Conservation (phyloP, 805 yeast genomes). For the Millerago galiae region DNA sequence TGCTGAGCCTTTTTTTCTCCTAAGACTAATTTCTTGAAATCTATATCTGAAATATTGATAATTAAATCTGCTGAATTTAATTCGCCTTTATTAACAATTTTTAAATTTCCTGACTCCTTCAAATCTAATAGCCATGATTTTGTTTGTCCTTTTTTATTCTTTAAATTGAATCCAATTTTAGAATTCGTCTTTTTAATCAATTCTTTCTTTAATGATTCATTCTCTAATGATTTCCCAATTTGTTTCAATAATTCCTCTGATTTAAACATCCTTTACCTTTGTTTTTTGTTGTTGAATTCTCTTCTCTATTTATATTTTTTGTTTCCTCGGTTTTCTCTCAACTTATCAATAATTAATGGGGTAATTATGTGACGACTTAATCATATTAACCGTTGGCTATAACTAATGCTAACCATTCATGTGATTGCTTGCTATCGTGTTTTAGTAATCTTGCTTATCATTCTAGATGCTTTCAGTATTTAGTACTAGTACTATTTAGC, state of each 20-base stretch:
- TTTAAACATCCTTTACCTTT: constrained; percentile 39
- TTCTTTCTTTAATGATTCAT: constrained; percentile 14
- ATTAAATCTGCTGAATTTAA: constrained; percentile 52
- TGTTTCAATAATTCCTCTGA: constrained; percentile 20
- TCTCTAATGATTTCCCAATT: constrained; percentile 16
- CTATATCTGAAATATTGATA: constrained; percentile 58
- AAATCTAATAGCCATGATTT: constrained; percentile 65
- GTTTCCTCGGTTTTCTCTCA: no score
- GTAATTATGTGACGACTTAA: no score
- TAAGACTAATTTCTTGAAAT: constrained; percentile 61
- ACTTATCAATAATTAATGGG: no score
- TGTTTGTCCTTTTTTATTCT: constrained; percentile 47
- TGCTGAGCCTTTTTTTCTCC: constrained; percentile 84
- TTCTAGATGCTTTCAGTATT: no score
- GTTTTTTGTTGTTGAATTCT: no score
- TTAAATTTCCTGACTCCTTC: constrained; percentile 46
- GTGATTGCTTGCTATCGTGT: no score
- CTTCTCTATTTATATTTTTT: no score
- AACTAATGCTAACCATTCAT: no score
- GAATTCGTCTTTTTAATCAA: constrained; percentile 42
- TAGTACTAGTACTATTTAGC: no score
- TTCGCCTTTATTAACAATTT: constrained; percentile 37
- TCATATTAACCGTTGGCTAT: no score
- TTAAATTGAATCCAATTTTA: constrained; percentile 58
- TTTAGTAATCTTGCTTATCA: no score